Base-by-base conservation (phyloP, 2,329 filamentous ascomycete species). In the Microthyrium microscopicum region DNA sequence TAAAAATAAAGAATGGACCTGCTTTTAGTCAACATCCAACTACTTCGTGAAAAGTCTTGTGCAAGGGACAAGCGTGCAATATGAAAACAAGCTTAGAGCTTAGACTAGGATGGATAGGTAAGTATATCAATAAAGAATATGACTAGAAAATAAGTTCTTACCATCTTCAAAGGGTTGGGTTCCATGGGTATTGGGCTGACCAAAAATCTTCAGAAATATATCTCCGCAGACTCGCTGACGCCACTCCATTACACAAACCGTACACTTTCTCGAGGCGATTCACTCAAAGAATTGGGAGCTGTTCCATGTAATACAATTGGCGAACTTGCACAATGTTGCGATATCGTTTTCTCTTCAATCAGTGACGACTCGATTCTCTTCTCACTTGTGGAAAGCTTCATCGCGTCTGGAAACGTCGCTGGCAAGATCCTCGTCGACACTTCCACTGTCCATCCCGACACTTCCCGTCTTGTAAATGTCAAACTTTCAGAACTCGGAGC, bases 221-320 rank as follows among this genome's bases (percentile, higher is more conserved):
- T 4, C 11, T 19, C 13, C 5, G 15, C 28, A 4, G 17, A 18
- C 5, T 19, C 25, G 2, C 32, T 42, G 0, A 40, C 51, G 0
- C 36, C 41, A 4, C 43, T 68, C 2, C 43, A 39, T 2, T 67
- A 60, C 39, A 55, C 50, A 37, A 66, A 66, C 35, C 57, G 62
- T 6, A 65, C 61, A 0, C 46, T 62, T n/a, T 57, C 60, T 2
- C 57, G 60, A 1, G 61, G 63, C 4, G 41, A 47, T 1, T 20
- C 40, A 5, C 26, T 64, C 4, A 45, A 55, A 32, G 38, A 39
- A 3, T 12, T 45, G 1, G 46, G 44, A 6, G 47, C 44, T 4
- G 32, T 40, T 12, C 39, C 45, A 5, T 44, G 42, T 36, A 6
- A 24, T 5, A 33, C 39, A 2, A 35, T 46, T 5, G 24, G 17